Evolutionary conservation across 2,329 filamentous ascomycete genomes (phyloP).

Genomic region (Arthrobotrys sinensis): DNA sequence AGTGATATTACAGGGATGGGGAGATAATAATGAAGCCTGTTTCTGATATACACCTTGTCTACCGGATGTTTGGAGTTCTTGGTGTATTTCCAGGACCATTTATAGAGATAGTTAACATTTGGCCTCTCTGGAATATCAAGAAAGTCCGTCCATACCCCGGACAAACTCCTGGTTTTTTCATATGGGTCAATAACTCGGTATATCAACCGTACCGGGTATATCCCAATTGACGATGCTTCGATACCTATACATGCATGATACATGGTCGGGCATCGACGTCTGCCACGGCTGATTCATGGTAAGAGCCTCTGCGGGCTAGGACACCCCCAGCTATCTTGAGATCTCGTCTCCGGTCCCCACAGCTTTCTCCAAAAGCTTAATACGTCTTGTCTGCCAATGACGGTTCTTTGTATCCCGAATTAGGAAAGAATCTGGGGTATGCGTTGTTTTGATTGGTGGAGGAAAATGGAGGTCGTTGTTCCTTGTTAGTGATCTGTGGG

Average conservation of each 20-base stretch:
- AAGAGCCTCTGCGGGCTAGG: background rate
- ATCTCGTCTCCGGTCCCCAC: conserved; percentile 53
- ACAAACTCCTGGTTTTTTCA: conserved; percentile 19
- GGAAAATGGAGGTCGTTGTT: conserved; percentile 12
- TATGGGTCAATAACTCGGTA: conserved; percentile 13
- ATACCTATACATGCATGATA: background rate
- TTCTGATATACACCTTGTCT: background rate
- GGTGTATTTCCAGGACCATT: background rate
- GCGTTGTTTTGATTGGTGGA: conserved; percentile 52
- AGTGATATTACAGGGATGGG: background rate
- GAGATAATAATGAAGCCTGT: background rate
- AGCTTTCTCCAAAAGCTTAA: conserved; percentile 30
- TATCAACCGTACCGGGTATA: conserved; percentile 16
- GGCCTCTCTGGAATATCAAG: background rate
- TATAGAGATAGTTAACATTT: background rate
- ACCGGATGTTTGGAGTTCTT: too few relatives aligned
- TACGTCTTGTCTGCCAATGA: background rate
- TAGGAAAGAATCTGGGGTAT: conserved; percentile 33
- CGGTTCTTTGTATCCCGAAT: background rate
- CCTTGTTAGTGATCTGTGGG: conserved; percentile 19
- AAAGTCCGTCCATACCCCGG: conserved; percentile 52
- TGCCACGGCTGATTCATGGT: background rate
- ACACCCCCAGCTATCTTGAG: background rate
- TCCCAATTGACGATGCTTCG: background rate
- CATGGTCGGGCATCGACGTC: background rate